Conservation (phyloP, 257 asterid species). For the Lavandula angustifolia region DNA sequence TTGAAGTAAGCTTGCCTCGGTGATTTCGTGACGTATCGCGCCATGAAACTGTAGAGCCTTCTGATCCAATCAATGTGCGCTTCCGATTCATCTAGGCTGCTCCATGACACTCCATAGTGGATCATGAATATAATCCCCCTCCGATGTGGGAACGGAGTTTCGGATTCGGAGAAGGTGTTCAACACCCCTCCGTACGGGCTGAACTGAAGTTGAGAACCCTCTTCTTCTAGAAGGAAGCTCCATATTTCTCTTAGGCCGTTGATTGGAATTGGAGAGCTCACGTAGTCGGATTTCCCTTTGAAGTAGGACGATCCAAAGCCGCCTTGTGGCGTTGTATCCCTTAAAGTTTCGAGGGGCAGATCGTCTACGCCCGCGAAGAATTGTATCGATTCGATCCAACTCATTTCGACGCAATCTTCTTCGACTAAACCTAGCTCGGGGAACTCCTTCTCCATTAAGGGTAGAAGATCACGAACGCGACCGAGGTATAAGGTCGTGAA, state of each 20-base stretch:
- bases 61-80: constrained; percentile 31
- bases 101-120: constrained; percentile 32
- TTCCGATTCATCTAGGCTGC: neutral
- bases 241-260: constrained; percentile 40
- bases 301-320: neutral
- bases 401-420: constrained; percentile 35
- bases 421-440: constrained; percentile 34
- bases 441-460: constrained; percentile 23
- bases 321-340: constrained; percentile 1
- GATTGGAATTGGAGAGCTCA: constrained; percentile 36
- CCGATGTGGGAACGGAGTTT: constrained; percentile 46
- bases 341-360: constrained; percentile 28
- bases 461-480: constrained; percentile 11
- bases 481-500: constrained; percentile 29
- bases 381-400: constrained; percentile 33
- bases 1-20: constrained; percentile 43
- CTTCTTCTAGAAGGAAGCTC: constrained; percentile 33
- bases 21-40: constrained; percentile 31
- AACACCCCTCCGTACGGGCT: constrained; percentile 46
- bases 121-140: constrained; percentile 39
- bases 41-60: constrained; percentile 34
- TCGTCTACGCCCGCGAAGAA: neutral
- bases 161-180: constrained; percentile 33
- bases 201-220: constrained; percentile 20
- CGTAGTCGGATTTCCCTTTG: constrained; percentile 50